A percentile compares a stretch with the other conserved stretches of the same genome.
Evolutionary conservation across 2,329 filamentous ascomycete species (phyloP).

Genomic region (Bipolaris cookei): DNA sequence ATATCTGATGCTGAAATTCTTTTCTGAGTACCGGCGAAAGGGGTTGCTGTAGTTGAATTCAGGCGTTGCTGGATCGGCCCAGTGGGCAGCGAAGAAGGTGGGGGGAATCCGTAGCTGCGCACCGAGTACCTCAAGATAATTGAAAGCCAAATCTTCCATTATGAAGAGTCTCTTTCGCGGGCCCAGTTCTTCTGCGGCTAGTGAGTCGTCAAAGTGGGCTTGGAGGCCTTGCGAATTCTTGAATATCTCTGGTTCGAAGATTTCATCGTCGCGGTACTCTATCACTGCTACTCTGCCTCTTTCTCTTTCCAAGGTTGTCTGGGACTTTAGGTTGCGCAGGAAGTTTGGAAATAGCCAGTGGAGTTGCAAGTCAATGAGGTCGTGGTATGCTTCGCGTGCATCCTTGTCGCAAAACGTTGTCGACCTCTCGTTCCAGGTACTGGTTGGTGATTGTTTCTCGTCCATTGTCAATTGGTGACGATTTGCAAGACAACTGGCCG

Average conservation of each 20-base stretch:
- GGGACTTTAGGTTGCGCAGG: slow-evolving; percentile 1
- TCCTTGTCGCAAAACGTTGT: slow-evolving; percentile 9
- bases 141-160: not conserved
- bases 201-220: not conserved
- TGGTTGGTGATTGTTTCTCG: not conserved
- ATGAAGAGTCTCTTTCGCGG: not conserved
- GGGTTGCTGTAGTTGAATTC: slow-evolving; percentile 19
- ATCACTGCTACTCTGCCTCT: slow-evolving; percentile 7
- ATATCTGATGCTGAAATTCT: slow-evolving; percentile 7
- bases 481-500: not conserved
- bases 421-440: slow-evolving; percentile 2
- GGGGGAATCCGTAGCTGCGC: slow-evolving; percentile 14
- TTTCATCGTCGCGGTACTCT: not conserved
- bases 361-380: slow-evolving; percentile 4
- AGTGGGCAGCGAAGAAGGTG: slow-evolving; percentile 19
- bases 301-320: slow-evolving; percentile 5
- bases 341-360: slow-evolving; percentile 3
- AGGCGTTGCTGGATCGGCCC: slow-evolving; percentile 14
- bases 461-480: not conserved
- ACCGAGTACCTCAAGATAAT: slow-evolving; percentile 1
- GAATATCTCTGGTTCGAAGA: not conserved
- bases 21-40: slow-evolving; percentile 10
- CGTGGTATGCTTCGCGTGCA: slow-evolving; percentile 1
- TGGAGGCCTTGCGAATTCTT: slow-evolving; percentile 1
- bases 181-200: not conserved